Evolutionary conservation across 331 rosid genomes (phyloP).

Genomic region (Ulmus americana): DNA sequence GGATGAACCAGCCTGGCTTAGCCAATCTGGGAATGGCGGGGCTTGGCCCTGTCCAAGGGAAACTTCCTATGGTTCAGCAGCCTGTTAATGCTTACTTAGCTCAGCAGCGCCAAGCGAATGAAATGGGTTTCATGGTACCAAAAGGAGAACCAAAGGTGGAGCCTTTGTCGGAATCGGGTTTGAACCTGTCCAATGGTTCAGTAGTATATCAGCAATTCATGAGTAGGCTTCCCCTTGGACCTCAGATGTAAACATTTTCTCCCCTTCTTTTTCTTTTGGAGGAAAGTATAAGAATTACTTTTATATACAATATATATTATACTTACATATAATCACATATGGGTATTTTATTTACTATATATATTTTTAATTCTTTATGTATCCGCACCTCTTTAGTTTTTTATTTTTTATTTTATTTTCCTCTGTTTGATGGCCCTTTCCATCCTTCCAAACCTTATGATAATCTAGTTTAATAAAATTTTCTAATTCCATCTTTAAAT

Average conservation of each 20-base stretch:
- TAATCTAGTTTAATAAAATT: too few relatives aligned
- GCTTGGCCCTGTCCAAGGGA: conserved; percentile 46
- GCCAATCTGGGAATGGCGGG: conserved; percentile 64
- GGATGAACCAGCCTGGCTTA: conserved; percentile 59
- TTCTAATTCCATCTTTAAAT: too few relatives aligned
- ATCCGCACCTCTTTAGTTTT: too few relatives aligned
- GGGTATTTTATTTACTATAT: too few relatives aligned
- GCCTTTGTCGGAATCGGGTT: conserved; percentile 45
- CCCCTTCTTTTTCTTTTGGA: too few relatives aligned
- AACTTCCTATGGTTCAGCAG: conserved; percentile 40
- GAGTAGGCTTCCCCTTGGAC: conserved; percentile 91
- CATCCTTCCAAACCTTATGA: too few relatives aligned
- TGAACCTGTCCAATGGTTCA: conserved; percentile 56
- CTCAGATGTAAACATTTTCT: conserved; percentile 49
- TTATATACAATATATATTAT: too few relatives aligned
- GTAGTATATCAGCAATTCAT: conserved; percentile 59
- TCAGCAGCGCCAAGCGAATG: conserved; percentile 45
- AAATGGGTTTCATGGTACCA: conserved; percentile 64
- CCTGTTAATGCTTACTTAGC: conserved; percentile 59
- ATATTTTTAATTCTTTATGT: too few relatives aligned
- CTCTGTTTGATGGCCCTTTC: too few relatives aligned
- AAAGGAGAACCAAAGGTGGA: conserved; percentile 85
- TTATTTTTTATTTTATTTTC: too few relatives aligned
- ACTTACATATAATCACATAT: too few relatives aligned
- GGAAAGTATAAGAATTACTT: too few relatives aligned